Conservation (phyloP, 768 basidiomycete genomes). For the Pholiota conissans region DNA sequence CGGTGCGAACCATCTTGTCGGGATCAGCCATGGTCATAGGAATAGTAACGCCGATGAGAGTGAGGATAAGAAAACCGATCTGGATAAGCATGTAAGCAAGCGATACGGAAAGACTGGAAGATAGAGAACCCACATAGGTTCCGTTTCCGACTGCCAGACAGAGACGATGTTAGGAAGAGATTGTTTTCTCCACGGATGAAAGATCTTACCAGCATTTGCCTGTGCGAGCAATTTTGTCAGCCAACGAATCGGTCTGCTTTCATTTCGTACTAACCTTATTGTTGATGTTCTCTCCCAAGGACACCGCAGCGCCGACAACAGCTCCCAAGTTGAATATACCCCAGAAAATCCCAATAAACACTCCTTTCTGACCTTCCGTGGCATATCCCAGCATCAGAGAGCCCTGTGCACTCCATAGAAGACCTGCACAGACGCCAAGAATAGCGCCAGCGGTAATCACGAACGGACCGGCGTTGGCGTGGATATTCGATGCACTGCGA, state of each 20-base stretch:
- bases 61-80: slow-evolving; percentile 78
- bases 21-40: slow-evolving; percentile 76
- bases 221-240: slow-evolving; percentile 11
- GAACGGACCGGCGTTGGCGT: slow-evolving; percentile 58
- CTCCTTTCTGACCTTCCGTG: slow-evolving; percentile 75
- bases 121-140: slow-evolving; percentile 61
- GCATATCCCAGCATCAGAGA: slow-evolving; percentile 83
- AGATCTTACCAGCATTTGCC: slow-evolving; percentile 40
- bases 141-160: slow-evolving; percentile 57
- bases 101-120: background rate
- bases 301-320: slow-evolving; percentile 76
- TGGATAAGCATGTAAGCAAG: slow-evolving; percentile 21
- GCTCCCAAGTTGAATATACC: slow-evolving; percentile 80
- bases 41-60: slow-evolving; percentile 63
- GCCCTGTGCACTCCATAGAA: slow-evolving; percentile 87
- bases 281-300: slow-evolving; percentile 69
- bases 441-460: slow-evolving; percentile 74
- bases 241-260: background rate
- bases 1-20: slow-evolving; percentile 67
- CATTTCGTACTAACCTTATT: slow-evolving; percentile 44
- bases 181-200: background rate
- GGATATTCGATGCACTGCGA: slow-evolving; percentile 68
- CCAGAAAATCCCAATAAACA: slow-evolving; percentile 82
- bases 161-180: background rate
- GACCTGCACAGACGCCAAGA: slow-evolving; percentile 70